Base-by-base conservation (phyloP, 768 basidiomycete species). In the Inosperma sp. region DNA sequence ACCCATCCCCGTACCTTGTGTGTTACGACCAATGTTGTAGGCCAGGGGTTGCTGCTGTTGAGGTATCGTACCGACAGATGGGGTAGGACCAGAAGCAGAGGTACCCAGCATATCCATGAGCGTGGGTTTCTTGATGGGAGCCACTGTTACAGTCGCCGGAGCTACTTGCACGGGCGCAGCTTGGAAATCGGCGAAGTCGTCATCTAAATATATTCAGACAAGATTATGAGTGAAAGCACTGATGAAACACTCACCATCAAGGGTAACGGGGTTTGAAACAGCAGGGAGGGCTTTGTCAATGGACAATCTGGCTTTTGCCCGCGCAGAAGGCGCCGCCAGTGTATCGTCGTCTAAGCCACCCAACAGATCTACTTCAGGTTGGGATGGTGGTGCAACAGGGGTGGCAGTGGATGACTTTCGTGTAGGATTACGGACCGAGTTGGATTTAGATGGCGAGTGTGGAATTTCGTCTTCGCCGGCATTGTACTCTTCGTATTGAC, bases 401-500 rank as follows among this genome's bases (percentile, higher is more conserved):
- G 68, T 56, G 12, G 73, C 62, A 4, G 68, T 64, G 45, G 68
- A 71, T 2, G 70, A 53, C 50, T 73, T 77, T 41, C 73, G 63
- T 30, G 62, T 52, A 26, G 74, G 63, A 21, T 70, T 48, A 17
- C 72, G 53, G 66, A 73, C 46, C 66, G 75, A 54, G 63, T 69
- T 54, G 35, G 62, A 51, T 59, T 66, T 33, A 63, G 67, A 58
- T 35, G 69, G 63, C 37, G 65, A 29, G 4, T 59, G 51, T 6
- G 54, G 54, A 27, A 72, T 62, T 55, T 95, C 93, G 53, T 97
- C 94, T 52, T 92, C 92, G 2, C 95, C 95, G 10, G 95, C 96
- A 57, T 95, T 89, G 66, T 99, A 99, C 65, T 97, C 94, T 60
- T 98, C 94, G 57, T 82, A 97, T 21, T 80, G 78, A 49, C 80